phyloP scores from a whole-genome alignment of 305 asterid species.

The Petunia hybrid region DNA sequence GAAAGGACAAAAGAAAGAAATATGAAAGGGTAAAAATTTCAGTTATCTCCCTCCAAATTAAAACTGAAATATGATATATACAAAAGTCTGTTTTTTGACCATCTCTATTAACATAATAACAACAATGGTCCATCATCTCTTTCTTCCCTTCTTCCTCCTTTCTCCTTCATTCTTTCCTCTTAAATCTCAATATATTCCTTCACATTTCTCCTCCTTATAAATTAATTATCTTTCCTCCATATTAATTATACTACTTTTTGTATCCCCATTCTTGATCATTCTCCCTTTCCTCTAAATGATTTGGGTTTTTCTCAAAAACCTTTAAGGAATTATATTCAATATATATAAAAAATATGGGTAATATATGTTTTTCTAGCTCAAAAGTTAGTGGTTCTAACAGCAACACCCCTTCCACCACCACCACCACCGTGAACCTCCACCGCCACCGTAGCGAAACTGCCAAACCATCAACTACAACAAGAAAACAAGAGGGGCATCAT shows the following conservation, averaged over 20 bases:
- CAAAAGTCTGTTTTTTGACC: conserved; percentile 31
- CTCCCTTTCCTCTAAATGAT: background rate
- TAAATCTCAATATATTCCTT: background rate
- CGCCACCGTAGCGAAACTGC: background rate
- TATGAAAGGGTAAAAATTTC: background rate
- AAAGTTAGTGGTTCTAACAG: conserved; percentile 53
- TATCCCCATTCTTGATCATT: conserved; percentile 1
- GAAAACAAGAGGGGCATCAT: conserved; percentile 37
- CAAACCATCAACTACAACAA: conserved; percentile 6
- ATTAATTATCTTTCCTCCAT: background rate
- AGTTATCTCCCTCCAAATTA: conserved; percentile 13
- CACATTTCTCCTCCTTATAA: conserved; percentile 25
- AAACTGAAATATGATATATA: background rate
- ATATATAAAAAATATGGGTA: conserved; percentile 38
- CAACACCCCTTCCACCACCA: conserved; percentile 41
- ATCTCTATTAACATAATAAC: background rate
- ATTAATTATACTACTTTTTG: background rate
- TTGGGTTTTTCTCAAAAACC: background rate
- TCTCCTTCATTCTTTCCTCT: conserved; percentile 19
- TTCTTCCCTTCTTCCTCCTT: conserved; percentile 12
- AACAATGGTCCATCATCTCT: background rate
- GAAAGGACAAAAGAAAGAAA: background rate
- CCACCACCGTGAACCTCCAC: conserved; percentile 32
- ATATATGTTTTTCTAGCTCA: conserved; percentile 48
- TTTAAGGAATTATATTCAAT: background rate